Evolutionary conservation across 345 rosid species (phyloP), one percentile per base, ranked within the genome.

Genomic region (Populus ilicifolia): DNA sequence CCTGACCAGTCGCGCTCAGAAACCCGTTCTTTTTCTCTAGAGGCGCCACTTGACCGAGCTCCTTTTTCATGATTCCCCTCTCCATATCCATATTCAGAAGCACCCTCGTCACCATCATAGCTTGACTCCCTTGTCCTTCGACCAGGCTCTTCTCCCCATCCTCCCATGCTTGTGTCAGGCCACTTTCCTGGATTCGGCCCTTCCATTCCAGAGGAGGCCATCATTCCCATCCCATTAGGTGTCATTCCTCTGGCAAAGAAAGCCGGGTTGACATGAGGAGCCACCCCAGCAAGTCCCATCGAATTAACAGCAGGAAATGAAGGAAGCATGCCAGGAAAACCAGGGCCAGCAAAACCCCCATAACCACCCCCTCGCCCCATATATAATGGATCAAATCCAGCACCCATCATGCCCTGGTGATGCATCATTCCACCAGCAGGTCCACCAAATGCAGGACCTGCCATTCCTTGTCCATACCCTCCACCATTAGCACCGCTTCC

Each of bases 241-340:
- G 93, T 88, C 88, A 92, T 90, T 59, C 95, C 93, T 20, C 90
- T 70, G 54, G 87, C 89, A 69, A 90, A 92, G 78, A 92, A 92
- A 16, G 97, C 97, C 4, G 95, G 97, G 80, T 92, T 92, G 72
- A 92, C 92, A 84, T 92, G 97, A 83, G 97, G 97, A 84, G 97
- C 93, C 73, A 90, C 91, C 59, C 95, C 92, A 72, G 90, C 88
- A 87, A 92, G 87, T 78, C 95, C 92, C 97, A 92, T 89, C 23
- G 90, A 12, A 79, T 90, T 89, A 69, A 92, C 92, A 80, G 80
- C 88, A 23, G 95, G 93, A 84, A 89, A 92, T 72, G 93, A 82
- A 66, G 90, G 93, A 78, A 90, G 82, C 90, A 92, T 90, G 62
- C 95, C 90, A 25, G 95, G 93, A 80, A 85, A 92, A 80, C 89